Evolutionary conservation across 75 land plant genomes (phyloP).

Genomic region (Cupressus sempervirens): DNA sequence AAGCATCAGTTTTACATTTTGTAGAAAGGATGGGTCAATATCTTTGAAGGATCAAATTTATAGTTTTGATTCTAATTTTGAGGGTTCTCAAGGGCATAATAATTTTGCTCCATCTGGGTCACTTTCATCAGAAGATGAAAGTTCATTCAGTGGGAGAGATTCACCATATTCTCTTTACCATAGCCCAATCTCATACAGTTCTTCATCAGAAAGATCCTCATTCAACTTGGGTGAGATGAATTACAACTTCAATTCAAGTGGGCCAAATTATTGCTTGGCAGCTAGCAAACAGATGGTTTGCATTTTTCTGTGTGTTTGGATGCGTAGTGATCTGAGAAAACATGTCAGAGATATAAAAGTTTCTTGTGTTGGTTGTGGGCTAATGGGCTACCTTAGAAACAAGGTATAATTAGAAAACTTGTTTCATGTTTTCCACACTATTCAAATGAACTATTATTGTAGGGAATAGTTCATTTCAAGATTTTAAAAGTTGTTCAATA

Average conservation of each 20-base stretch:
- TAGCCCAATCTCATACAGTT: constrained; percentile 41
- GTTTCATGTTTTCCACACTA: background rate
- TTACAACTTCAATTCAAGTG: background rate
- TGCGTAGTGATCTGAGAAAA: constrained; percentile 36
- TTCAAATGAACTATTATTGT: no score
- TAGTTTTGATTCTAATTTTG: constrained; percentile 51
- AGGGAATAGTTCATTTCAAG: background rate
- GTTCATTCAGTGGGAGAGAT: constrained; percentile 14
- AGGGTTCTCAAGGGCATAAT: constrained; percentile 18
- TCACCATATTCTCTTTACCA: constrained; percentile 37
- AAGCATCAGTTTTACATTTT: background rate
- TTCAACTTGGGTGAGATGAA: constrained; percentile 11
- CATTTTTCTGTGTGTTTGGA: constrained; percentile 81
- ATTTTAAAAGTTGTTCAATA: background rate
- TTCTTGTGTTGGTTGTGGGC: constrained; percentile 78
- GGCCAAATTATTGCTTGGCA: constrained; percentile 22
- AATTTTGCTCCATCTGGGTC: background rate
- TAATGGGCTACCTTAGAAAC: constrained; percentile 97
- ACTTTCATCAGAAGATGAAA: constrained; percentile 59
- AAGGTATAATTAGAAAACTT: constrained; percentile 39
- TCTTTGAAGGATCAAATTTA: constrained; percentile 25
- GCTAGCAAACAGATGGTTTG: constrained; percentile 96
- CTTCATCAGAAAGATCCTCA: constrained; percentile 17
- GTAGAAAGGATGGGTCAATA: background rate
- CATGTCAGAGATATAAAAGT: constrained; percentile 54